Percentiles rank a stretch among this genome's conserved stretches.
These are phyloP conservation scores for Dendrobium nobile DNA, from an alignment of 106 monocot species.

Conservation along the genomic window DNA sequence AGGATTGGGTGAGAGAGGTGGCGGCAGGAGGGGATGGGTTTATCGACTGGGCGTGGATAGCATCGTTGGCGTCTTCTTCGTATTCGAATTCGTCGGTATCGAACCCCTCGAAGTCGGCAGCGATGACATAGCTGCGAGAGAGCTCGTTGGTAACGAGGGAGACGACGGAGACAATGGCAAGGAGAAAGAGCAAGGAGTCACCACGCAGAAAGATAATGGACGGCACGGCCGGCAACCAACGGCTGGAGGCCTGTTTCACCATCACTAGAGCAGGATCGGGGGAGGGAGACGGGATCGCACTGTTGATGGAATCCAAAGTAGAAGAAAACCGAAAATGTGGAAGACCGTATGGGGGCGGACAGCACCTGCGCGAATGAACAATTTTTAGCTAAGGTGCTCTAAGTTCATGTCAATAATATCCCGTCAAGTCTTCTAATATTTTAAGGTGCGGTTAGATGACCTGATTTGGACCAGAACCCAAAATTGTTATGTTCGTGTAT, in stretches of 20 bases:
- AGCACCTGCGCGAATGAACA: too few species aligned
- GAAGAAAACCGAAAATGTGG: too few species aligned
- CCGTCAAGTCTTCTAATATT: too few species aligned
- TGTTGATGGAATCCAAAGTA: too few species aligned
- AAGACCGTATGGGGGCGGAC: too few species aligned
- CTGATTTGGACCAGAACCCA: too few species aligned
- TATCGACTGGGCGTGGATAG: not conserved
- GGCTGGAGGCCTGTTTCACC: constrained; percentile 8
- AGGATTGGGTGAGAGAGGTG: constrained; percentile 13
- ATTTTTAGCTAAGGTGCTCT: too few species aligned
- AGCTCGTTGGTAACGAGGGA: constrained; percentile 12
- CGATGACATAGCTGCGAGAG: constrained; percentile 9
- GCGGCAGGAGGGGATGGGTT: not conserved
- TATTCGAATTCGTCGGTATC: constrained; percentile 20
- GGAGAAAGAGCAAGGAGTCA: constrained; percentile 13
- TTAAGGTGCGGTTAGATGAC: too few species aligned
- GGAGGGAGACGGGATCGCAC: not conserved
- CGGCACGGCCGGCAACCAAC: not conserved
- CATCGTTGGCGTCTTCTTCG: constrained; percentile 6
- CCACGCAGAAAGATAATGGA: not conserved
- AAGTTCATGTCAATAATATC: too few species aligned
- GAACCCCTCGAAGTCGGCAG: constrained; percentile 30
- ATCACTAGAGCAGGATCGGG: not conserved
- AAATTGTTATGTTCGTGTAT: too few species aligned
- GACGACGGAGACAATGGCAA: constrained; percentile 9